A percentile compares a stretch with the other conserved stretches of the same genome.
These are phyloP conservation scores for Ophiocordyceps robertsii DNA, from an alignment of 2,329 filamentous ascomycete genomes.

Conservation along the genomic window DNA sequence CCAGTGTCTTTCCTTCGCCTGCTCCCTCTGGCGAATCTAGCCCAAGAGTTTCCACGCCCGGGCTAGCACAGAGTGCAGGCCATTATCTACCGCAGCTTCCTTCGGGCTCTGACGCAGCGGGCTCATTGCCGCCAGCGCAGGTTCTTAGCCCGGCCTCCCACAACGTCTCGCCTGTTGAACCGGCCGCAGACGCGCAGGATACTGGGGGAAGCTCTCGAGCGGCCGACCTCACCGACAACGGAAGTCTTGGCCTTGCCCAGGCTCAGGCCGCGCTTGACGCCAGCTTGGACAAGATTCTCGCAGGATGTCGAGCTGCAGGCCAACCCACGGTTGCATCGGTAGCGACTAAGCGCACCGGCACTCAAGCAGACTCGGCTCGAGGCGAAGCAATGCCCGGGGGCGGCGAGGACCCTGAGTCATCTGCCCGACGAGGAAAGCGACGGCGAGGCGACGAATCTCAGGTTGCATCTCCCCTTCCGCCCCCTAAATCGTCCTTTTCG, in stretches of 20 bases:
- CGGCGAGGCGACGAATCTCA: background rate
- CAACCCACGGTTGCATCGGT: background rate
- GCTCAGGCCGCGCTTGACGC: background rate
- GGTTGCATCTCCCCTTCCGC: too few species aligned
- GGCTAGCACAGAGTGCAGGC: background rate
- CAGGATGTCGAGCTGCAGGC: background rate
- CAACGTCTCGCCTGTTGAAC: background rate
- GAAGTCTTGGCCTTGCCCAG: background rate
- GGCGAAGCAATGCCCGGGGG: too few species aligned
- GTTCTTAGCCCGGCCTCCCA: background rate
- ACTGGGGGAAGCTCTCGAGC: background rate
- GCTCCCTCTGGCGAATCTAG: constrained; percentile 48
- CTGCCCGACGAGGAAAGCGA: background rate
- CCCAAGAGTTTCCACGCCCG: constrained; percentile 14
- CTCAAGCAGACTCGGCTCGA: background rate
- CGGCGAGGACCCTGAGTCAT: background rate
- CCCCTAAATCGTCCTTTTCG: background rate
- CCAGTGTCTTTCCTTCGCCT: constrained; percentile 43
- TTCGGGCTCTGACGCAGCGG: background rate
- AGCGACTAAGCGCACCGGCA: background rate
- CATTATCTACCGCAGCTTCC: background rate
- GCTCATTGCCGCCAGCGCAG: background rate
- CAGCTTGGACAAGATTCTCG: background rate
- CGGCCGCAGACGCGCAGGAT: background rate
- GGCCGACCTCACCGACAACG: background rate